Evolutionary conservation across 768 basidiomycete species (phyloP).

Genomic region (Lactifluus pinguis): DNA sequence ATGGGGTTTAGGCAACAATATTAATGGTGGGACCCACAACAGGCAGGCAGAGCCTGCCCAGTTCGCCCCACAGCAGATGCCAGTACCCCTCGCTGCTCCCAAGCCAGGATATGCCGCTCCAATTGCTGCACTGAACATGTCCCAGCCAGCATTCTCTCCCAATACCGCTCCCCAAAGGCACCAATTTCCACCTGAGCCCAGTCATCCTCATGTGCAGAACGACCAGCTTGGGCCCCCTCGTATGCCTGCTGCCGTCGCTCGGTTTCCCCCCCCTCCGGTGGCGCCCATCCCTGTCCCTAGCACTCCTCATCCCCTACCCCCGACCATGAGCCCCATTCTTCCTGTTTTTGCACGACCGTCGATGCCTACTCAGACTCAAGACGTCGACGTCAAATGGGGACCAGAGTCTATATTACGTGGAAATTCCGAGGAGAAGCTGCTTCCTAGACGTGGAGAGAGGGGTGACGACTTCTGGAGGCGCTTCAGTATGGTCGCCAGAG

Average conservation of each 20-base stretch:
- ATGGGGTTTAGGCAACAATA: slow-evolving; percentile 36
- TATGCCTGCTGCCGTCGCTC: slow-evolving; percentile 19
- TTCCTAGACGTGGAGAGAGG: slow-evolving; percentile 60
- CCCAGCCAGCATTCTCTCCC: slow-evolving; percentile 37
- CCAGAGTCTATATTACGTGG: slow-evolving; percentile 52
- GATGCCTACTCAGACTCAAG: slow-evolving; percentile 27
- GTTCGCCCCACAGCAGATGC: slow-evolving; percentile 14
- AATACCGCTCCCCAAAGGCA: not conserved
- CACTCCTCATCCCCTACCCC: slow-evolving; percentile 63
- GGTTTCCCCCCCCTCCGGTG: slow-evolving; percentile 25
- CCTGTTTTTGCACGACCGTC: slow-evolving; percentile 67
- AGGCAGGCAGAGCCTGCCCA: slow-evolving; percentile 14
- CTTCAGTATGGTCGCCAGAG: slow-evolving; percentile 76
- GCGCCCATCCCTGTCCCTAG: slow-evolving; percentile 35
- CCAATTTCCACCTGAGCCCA: slow-evolving; percentile 29
- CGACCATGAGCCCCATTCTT: slow-evolving; percentile 69
- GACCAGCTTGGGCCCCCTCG: slow-evolving; percentile 22
- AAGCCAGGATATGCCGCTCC: slow-evolving; percentile 68
- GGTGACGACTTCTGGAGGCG: slow-evolving; percentile 84
- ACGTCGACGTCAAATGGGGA: slow-evolving; percentile 29
- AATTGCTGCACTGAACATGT: slow-evolving; percentile 53
- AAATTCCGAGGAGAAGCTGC: slow-evolving; percentile 53
- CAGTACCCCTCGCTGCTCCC: slow-evolving; percentile 52
- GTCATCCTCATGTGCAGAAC: slow-evolving; percentile 12
- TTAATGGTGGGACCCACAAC: slow-evolving; percentile 34